A percentile compares a stretch with the other conserved stretches of the same genome.
These are phyloP conservation scores for Nymphaea thermarum DNA, from an alignment of 164 flowering plant genomes.

Conservation along the genomic window DNA sequence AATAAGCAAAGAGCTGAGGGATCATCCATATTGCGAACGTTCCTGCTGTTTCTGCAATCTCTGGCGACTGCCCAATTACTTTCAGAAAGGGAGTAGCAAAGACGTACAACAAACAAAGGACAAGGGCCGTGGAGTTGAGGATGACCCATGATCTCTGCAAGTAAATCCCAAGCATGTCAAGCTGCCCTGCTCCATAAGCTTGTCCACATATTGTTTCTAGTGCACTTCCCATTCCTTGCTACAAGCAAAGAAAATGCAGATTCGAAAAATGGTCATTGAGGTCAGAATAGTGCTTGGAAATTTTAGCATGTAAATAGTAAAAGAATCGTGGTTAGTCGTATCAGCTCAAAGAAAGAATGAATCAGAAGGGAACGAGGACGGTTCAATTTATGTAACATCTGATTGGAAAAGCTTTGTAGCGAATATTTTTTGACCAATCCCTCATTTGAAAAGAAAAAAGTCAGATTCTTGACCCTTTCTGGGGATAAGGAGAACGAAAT, in stretches of 20 bases:
- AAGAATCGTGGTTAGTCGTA: no score
- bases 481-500: no score
- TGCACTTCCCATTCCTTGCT: constrained; percentile 10
- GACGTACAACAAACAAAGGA: constrained; percentile 1
- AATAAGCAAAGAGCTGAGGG: constrained; percentile 1
- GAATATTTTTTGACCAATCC: no score
- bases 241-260: not conserved
- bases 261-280: no score
- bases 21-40: constrained; percentile 5
- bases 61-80: constrained; percentile 2
- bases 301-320: no score
- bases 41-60: constrained; percentile 1
- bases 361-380: no score
- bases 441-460: no score
- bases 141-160: constrained; percentile 11
- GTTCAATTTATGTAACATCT: no score
- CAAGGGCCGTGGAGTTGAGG: not conserved
- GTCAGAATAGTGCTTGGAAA: no score
- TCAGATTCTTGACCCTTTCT: no score
- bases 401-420: no score
- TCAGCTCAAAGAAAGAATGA: no score
- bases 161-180: constrained; percentile 10
- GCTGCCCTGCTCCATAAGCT: constrained; percentile 10
- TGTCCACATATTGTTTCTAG: constrained; percentile 11
- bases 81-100: constrained; percentile 4